A percentile compares a stretch with the other conserved stretches of the same genome.
Conservation (phyloP, 176 grass and related monocot genomes). For the Lolium multiflorum region DNA sequence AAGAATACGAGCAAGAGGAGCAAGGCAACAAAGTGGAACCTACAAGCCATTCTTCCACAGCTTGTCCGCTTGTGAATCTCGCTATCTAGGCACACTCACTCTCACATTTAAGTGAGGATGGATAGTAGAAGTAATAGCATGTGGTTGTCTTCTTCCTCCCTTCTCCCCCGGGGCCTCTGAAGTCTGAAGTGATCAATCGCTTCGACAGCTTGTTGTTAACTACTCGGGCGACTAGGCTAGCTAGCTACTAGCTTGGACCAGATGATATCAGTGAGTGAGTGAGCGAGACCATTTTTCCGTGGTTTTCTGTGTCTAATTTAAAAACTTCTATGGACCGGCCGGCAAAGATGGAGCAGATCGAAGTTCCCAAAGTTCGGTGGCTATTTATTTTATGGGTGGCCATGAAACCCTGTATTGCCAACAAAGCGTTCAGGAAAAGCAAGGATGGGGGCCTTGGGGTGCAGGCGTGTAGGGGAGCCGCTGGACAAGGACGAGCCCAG, state of each 20-base stretch:
- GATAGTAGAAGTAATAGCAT: conserved; percentile 15
- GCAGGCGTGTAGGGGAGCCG: neutral
- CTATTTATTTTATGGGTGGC: neutral
- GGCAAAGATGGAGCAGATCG: conserved; percentile 23
- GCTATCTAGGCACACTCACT: neutral
- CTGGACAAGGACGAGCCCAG: neutral
- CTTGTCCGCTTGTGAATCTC: conserved; percentile 48
- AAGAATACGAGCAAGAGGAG: conserved; percentile 38
- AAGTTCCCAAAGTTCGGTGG: conserved; percentile 38
- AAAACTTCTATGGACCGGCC: neutral
- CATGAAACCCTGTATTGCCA: conserved; percentile 29
- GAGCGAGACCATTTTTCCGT: neutral
- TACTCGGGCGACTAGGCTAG: neutral
- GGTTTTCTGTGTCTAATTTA: neutral
- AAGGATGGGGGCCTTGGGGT: neutral
- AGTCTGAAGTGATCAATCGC: neutral
- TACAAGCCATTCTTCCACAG: conserved; percentile 60
- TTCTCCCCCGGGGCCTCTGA: neutral
- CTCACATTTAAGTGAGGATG: neutral
- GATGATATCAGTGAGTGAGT: neutral
- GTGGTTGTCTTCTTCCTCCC: conserved; percentile 42
- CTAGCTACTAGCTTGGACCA: neutral
- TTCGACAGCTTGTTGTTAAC: conserved; percentile 7
- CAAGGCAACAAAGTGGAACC: conserved; percentile 65
- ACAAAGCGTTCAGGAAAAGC: conserved; percentile 38